phyloP scores from a whole-genome alignment of 2,329 filamentous ascomycete species.

The Colletotrichum sidae region DNA sequence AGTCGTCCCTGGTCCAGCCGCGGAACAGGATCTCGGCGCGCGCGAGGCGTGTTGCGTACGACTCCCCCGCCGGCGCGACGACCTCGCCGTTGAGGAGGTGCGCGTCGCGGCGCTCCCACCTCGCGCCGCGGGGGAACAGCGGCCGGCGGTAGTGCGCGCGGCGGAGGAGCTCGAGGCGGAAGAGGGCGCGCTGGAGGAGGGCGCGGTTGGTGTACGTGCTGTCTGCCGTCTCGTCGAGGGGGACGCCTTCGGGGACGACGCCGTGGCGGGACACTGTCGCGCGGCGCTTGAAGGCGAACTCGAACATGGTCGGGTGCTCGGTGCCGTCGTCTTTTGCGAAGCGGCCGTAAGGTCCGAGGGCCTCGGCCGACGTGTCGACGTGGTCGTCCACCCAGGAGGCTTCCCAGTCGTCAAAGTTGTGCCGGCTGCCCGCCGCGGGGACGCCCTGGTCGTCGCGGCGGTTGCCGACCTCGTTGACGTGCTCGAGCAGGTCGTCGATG shows the following conservation, averaged over 20 bases:
- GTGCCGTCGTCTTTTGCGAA: conserved; percentile 7
- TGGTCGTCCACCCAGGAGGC: neutral
- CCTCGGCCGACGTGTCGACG: neutral
- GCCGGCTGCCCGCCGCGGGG: neutral
- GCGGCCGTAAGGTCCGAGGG: neutral
- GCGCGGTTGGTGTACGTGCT: neutral
- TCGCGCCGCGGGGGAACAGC: conserved; percentile 9
- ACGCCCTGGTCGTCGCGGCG: neutral
- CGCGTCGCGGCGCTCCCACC: neutral
- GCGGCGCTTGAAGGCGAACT: conserved; percentile 10
- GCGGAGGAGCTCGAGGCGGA: conserved; percentile 29
- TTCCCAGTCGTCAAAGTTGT: conserved; percentile 9
- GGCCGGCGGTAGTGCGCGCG: conserved; percentile 18
- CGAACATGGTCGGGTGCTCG: conserved; percentile 11
- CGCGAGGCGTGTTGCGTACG: conserved; percentile 2
- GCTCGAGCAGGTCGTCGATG: conserved; percentile 11
- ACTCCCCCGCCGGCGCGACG: neutral
- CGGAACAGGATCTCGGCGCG: conserved; percentile 7
- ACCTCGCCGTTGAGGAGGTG: neutral
- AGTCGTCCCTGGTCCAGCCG: conserved; percentile 14
- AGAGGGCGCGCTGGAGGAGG: conserved; percentile 28
- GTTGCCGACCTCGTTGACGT: conserved; percentile 4
- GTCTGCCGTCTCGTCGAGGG: neutral
- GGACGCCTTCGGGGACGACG: neutral
- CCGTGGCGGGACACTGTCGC: neutral